phyloP scores from a whole-genome alignment of 2,329 filamentous ascomycete genomes.

The Dothistroma pini region DNA sequence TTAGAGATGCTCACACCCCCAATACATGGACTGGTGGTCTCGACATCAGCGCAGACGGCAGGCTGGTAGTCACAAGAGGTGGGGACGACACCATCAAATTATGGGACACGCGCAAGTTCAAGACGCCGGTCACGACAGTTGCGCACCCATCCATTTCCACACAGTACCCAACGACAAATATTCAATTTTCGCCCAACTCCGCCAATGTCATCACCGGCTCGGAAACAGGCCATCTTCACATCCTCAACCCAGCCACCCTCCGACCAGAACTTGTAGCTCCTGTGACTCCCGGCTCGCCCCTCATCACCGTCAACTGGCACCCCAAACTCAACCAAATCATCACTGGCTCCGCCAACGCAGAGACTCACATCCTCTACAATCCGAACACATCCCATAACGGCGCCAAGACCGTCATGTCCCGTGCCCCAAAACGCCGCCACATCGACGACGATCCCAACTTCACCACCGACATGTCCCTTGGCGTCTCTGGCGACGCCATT shows the following conservation, averaged over 20 bases:
- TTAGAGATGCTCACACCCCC: slow-evolving; percentile 74
- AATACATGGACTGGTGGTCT: slow-evolving; percentile 90
- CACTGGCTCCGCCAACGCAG: slow-evolving; percentile 85
- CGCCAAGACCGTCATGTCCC: slow-evolving; percentile 84
- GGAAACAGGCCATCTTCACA: slow-evolving; percentile 78
- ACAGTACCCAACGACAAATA: slow-evolving; percentile 79
- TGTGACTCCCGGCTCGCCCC: slow-evolving; percentile 76
- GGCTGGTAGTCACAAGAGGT: slow-evolving; percentile 84
- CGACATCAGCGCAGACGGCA: slow-evolving; percentile 85
- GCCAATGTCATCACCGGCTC: slow-evolving; percentile 88
- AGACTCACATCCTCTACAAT: slow-evolving; percentile 87
- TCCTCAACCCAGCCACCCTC: slow-evolving; percentile 89
- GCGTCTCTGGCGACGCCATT: slow-evolving; percentile 79
- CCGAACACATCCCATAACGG: slow-evolving; percentile 77
- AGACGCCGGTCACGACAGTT: slow-evolving; percentile 75
- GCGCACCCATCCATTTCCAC: slow-evolving; percentile 77
- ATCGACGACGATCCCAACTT: slow-evolving; percentile 88
- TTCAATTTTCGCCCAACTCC: slow-evolving; percentile 81
- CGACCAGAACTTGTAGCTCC: slow-evolving; percentile 79
- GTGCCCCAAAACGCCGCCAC: slow-evolving; percentile 89
- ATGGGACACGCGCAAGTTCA: slow-evolving; percentile 97
- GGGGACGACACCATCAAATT: slow-evolving; percentile 92
- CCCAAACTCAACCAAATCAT: slow-evolving; percentile 93
- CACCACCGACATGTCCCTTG: slow-evolving; percentile 77
- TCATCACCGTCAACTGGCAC: slow-evolving; percentile 89